These are phyloP conservation scores for Darksidea phi DNA, from an alignment of 495 filamentous ascomycete genomes.

Conservation along the genomic window DNA sequence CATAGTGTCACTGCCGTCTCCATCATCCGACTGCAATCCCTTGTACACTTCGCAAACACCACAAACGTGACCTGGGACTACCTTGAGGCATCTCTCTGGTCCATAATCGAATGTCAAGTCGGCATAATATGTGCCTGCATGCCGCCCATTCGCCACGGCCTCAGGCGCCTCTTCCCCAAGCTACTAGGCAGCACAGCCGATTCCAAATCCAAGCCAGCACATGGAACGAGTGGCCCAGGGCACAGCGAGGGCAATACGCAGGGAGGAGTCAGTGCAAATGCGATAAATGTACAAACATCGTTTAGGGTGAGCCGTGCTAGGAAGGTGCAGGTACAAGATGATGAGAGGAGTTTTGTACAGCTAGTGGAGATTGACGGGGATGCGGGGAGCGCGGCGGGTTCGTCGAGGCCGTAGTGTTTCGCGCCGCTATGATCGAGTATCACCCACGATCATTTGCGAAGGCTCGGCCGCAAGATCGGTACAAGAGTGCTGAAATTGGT, in stretches of 20 bases:
- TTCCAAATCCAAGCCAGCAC: not conserved
- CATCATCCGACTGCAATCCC: constrained; percentile 45
- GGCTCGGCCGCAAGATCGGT: no score
- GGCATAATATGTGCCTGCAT: constrained; percentile 43
- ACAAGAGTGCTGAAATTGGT: no score
- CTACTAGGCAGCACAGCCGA: not conserved
- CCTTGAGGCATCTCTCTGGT: constrained; percentile 32
- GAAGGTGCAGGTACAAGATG: not conserved
- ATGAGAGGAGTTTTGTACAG: constrained; percentile 7
- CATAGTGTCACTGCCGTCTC: constrained; percentile 45
- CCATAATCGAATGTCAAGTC: constrained; percentile 37
- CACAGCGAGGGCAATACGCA: not conserved
- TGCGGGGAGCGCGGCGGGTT: not conserved
- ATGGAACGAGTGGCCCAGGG: not conserved
- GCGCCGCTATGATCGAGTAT: no score
- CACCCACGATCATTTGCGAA: no score
- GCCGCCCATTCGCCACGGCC: constrained; percentile 30
- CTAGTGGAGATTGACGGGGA: constrained; percentile 3
- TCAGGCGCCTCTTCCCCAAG: constrained; percentile 5
- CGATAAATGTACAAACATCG: not conserved
- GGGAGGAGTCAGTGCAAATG: not conserved
- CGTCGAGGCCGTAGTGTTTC: no score
- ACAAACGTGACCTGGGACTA: constrained; percentile 34
- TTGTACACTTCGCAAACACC: constrained; percentile 42
- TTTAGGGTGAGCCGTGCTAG: not conserved